Evolutionary conservation across 1,284 basidiomycete species (phyloP), one percentile per base, ranked within the genome.

Genomic region (Stereum hirsutum): DNA sequence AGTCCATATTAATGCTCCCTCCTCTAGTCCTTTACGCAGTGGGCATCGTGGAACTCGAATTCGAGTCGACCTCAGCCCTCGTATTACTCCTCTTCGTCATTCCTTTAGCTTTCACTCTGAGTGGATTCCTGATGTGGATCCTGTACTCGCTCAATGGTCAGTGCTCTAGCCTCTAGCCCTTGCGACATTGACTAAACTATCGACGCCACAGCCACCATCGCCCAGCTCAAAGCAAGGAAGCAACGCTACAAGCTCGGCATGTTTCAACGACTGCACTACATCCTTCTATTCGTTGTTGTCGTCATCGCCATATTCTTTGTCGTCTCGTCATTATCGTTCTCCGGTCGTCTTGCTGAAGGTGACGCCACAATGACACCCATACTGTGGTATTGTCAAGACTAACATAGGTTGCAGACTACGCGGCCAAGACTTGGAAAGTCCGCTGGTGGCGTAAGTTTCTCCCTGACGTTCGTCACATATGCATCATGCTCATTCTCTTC

Each of bases 371-470:
- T 2, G 10, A 6, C 19, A 8, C 19, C 5, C 14, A 8, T 27
- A 11, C 20, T 27, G 14, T 12, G 3, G n/a, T 11, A 12, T 23
- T 15, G 17, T 30, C 10, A 6, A 21, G 15, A 27, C 12, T 31
- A 11, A 41, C 7, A 2, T 44, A 5, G 34, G 14, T 14, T 24
- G 10, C 47, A 91, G 90, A 95, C 57, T 98, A 95, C 57, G 86
- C 89, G 6, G 88, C 94, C 2, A 83, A 85, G 49, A 89, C 90
- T n/a, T 99, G 95, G 95, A 77, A 76, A 50, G 78, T 81, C 42
- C 80, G 94, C 41, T 99, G 96, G 96, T 91, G 93, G 78, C 68
- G n/a, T n/a, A n/a, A n/a, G n/a, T n/a, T n/a, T n/a, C n/a, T n/a
- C n/a, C n/a, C n/a, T n/a, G n/a, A n/a, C n/a, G n/a, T n/a, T n/a